Conservation (phyloP, 257 asterid genomes). For the Solanum corneliomulleri region DNA sequence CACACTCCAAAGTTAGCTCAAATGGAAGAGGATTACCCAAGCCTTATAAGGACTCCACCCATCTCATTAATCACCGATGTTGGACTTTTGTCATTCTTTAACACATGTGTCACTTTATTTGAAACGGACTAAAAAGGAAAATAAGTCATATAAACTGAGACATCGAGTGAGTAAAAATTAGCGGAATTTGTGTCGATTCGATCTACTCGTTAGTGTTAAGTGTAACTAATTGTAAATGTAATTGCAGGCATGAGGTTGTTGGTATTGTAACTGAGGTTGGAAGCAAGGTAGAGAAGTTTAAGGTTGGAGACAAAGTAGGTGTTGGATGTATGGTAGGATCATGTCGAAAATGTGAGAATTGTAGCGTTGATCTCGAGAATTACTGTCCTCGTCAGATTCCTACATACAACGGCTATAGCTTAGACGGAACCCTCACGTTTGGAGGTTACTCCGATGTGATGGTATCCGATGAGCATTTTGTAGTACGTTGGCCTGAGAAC, state of each 20-base stretch:
- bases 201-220: not conserved
- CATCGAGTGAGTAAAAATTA: no score
- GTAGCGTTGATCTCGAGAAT: slow-evolving; percentile 37
- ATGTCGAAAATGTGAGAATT: slow-evolving; percentile 40
- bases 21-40: no score
- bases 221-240: not conserved
- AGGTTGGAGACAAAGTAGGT: slow-evolving; percentile 53
- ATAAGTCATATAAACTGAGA: no score
- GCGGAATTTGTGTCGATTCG: not conserved
- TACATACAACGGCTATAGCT: slow-evolving; percentile 16
- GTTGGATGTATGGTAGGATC: slow-evolving; percentile 61
- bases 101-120: no score
- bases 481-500: slow-evolving; percentile 41
- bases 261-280: slow-evolving; percentile 59
- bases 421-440: slow-evolving; percentile 32
- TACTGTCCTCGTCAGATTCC: slow-evolving; percentile 25
- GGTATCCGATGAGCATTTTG: slow-evolving; percentile 46
- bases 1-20: no score
- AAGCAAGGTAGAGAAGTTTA: slow-evolving; percentile 31
- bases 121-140: no score
- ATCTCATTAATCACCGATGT: no score
- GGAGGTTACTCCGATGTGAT: slow-evolving; percentile 50
- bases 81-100: no score
- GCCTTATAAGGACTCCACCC: no score
- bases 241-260: slow-evolving; percentile 50